Evolutionary conservation across 2,329 filamentous ascomycete genomes (phyloP), one percentile per base, ranked within the genome.

Genomic region (Curvularia spicifera): DNA sequence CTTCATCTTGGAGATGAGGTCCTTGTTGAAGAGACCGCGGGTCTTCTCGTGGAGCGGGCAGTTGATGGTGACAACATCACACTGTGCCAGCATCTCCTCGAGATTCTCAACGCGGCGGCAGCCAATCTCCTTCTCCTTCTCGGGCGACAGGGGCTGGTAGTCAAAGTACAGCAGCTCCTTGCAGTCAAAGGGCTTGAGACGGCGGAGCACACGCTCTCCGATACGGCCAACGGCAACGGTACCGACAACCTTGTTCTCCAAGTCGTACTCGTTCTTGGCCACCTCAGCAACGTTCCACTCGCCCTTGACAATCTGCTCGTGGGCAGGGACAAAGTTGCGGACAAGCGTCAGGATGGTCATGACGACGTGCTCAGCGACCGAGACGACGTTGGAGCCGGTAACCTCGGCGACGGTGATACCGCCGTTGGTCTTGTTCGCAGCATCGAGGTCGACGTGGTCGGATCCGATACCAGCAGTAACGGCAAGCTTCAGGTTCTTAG

Each of bases 111-210:
- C 93, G 63, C 95, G 88, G 74, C 92, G 87, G 87, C 89, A 93
- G 79, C 94, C 94, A 81, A 98, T 98, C 85, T 97, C 94, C 81
- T 90, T 88, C 87, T 98, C 93, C 72, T 88, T 84, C 84, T 97
- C 93, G 60, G 91, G 76, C 60, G 82, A 85, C 66, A 99, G 85
- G 51, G 94, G 93, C 86, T 99, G 95, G 90, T 99, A 99, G 84
- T 99, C 95, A 79, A 91, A 98, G 91, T 99, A 99, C 65, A 98
- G 87, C 50, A 99, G 87, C 86, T 98, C 94, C 89, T 97, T 97
- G 91, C 95, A 99, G 85, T 97, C 94, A 77, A 99, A 99, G 68
- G 93, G 84, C 88, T 96, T 96, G 74, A 99, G 89, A 68, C 95
- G 89, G 80, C 94, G 91, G 71, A 99, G 88, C 58, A 99, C 95